Evolutionary conservation across 192 early-diverging fungal species (phyloP).

Genomic region (Coemansia sp.): DNA sequence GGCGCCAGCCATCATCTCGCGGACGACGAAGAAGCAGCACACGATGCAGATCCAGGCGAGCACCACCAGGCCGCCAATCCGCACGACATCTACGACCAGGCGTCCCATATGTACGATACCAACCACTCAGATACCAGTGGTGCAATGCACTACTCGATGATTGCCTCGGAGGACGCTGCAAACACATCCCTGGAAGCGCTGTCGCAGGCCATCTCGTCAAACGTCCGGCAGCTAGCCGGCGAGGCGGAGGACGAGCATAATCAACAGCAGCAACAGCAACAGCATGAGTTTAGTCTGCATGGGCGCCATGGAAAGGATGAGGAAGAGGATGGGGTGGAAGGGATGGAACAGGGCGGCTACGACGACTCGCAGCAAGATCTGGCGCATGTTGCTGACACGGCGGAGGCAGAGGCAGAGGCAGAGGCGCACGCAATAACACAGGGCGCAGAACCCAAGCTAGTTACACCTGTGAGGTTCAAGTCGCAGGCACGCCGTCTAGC

Average conservation of each 20-base stretch:
- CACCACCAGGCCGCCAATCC: constrained; percentile 5
- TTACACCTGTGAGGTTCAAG: constrained; percentile 24
- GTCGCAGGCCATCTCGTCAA: constrained; percentile 43
- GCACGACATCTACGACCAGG: constrained; percentile 28
- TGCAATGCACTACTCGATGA: constrained; percentile 38
- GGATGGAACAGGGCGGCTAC: constrained; percentile 13
- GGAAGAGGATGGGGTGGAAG: constrained; percentile 4
- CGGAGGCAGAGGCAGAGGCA: background rate
- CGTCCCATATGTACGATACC: constrained; percentile 28
- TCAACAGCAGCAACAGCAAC: constrained; percentile 6
- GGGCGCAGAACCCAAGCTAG: background rate
- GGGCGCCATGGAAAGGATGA: constrained; percentile 5
- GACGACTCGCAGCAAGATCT: background rate
- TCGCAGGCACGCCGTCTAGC: constrained; percentile 19
- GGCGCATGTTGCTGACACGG: background rate
- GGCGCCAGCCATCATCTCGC: background rate
- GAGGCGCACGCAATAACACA: constrained; percentile 6
- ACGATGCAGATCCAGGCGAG: constrained; percentile 1
- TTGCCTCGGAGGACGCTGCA: constrained; percentile 24
- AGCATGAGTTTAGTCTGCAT: background rate
- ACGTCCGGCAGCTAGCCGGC: constrained; percentile 22
- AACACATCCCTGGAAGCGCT: constrained; percentile 44
- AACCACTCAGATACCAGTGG: constrained; percentile 27
- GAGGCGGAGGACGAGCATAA: constrained; percentile 7
- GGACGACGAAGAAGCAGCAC: background rate